These are phyloP conservation scores for Pharnaceum exiguum DNA, from an alignment of 148 eudicot species.

Conservation along the genomic window DNA sequence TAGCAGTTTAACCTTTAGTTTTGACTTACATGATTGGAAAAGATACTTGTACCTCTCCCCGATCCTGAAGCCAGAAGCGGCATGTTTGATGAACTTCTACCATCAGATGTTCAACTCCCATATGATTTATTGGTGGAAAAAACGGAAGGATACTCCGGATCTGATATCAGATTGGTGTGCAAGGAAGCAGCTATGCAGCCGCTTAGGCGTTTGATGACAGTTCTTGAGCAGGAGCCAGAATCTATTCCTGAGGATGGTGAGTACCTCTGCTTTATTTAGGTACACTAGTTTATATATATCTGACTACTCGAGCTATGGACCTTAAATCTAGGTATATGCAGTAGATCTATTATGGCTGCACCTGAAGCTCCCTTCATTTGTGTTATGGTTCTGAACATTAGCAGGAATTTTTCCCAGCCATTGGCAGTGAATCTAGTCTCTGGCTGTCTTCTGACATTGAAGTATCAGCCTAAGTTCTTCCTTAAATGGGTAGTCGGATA, in stretches of 20 bases:
- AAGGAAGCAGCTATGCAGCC: slow-evolving; percentile 99
- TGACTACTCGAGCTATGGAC: not conserved
- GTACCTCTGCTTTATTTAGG: slow-evolving; percentile 5
- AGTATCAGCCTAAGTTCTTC: too few species aligned
- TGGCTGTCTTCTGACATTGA: too few species aligned
- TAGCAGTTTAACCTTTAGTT: not conserved
- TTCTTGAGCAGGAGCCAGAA: slow-evolving; percentile 65
- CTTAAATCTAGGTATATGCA: not conserved
- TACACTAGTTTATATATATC: not conserved
- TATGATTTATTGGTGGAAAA: slow-evolving; percentile 70
- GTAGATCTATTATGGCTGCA: too few species aligned
- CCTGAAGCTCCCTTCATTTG: too few species aligned
- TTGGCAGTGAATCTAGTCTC: too few species aligned
- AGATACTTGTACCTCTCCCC: slow-evolving; percentile 98
- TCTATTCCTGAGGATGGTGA: slow-evolving; percentile 80
- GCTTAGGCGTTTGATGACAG: slow-evolving; percentile 69
- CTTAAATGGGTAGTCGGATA: too few species aligned
- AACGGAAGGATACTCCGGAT: slow-evolving; percentile 90
- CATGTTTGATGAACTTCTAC: slow-evolving; percentile 86
- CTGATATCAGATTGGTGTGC: slow-evolving; percentile 87
- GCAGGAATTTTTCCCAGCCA: too few species aligned
- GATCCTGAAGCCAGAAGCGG: slow-evolving; percentile 88
- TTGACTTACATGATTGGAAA: slow-evolving; percentile 22
- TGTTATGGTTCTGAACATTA: too few species aligned
- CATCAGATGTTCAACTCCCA: slow-evolving; percentile 60